These are phyloP conservation scores for Arabis hirsuta DNA, from an alignment of 345 rosid genomes.

Conservation along the genomic window DNA sequence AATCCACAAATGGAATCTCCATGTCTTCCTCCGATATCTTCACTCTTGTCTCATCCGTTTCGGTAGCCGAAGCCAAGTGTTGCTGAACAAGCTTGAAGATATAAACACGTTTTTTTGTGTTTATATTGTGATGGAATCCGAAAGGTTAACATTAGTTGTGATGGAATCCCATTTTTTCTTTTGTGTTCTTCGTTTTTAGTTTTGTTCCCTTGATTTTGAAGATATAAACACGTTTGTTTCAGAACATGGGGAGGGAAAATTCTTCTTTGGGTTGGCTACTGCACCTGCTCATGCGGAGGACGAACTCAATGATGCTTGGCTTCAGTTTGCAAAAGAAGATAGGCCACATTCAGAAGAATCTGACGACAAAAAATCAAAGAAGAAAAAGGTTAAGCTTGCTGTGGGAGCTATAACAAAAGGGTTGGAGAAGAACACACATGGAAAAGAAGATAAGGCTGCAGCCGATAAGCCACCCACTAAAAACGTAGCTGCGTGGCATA, in stretches of 20 bases:
- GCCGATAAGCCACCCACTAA: constrained; percentile 54
- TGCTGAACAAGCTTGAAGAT: constrained; percentile 77
- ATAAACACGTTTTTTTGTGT: no score
- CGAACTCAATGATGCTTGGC: constrained; percentile 90
- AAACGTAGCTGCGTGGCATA: constrained; percentile 96
- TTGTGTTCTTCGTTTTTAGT: no score
- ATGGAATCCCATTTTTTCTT: no score
- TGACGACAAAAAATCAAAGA: constrained; percentile 50
- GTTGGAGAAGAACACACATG: constrained; percentile 57
- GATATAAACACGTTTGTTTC: constrained; percentile 15
- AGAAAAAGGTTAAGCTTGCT: constrained; percentile 60
- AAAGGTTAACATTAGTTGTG: no score
- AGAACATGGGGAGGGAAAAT: constrained; percentile 48
- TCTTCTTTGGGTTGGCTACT: constrained; percentile 97
- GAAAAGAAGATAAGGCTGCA: constrained; percentile 37
- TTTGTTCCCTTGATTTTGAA: no score
- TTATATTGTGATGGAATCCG: no score
- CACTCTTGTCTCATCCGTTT: constrained; percentile 28
- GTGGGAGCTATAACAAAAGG: constrained; percentile 96
- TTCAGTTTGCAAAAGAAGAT: constrained; percentile 78
- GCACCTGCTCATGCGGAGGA: constrained; percentile 98
- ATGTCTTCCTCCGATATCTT: constrained; percentile 66
- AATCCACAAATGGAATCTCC: constrained; percentile 72
- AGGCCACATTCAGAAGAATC: constrained; percentile 44
- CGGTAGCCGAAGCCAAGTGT: constrained; percentile 48